phyloP scores from a whole-genome alignment of 495 filamentous ascomycete genomes.

The Xylaria bambusicola region DNA sequence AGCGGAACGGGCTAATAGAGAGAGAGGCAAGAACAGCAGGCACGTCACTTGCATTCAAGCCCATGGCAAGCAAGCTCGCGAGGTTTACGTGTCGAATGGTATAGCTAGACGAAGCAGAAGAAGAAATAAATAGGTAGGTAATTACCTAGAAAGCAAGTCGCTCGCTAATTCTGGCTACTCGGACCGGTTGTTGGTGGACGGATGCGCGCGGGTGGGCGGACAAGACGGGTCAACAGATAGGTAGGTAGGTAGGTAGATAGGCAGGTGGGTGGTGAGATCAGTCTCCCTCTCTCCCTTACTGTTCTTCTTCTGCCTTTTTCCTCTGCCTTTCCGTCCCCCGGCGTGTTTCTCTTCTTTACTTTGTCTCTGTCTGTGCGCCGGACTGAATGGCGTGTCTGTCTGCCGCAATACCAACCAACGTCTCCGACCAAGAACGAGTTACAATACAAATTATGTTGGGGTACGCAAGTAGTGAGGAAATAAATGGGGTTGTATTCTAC shows the following conservation, averaged over 20 bases:
- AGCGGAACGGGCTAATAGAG: background rate
- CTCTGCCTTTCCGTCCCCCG: no score
- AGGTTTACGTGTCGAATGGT: background rate
- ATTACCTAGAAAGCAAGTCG: constrained; percentile 1
- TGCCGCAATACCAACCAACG: no score
- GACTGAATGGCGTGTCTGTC: no score
- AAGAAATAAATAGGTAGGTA: background rate
- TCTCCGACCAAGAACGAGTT: no score
- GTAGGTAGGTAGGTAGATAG: background rate
- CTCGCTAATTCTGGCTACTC: constrained; percentile 23
- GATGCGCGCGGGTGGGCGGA: constrained; percentile 20
- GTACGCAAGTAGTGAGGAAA: no score
- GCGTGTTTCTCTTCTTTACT: background rate
- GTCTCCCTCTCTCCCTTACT: background rate
- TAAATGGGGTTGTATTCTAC: no score
- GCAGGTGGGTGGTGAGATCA: background rate
- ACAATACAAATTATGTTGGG: no score
- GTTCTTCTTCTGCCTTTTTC: background rate
- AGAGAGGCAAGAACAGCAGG: background rate
- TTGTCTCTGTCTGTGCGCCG: background rate
- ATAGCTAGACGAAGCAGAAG: background rate
- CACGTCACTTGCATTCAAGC: background rate
- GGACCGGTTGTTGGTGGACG: constrained; percentile 22
- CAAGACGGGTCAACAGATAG: constrained; percentile 14
- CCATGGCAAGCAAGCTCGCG: background rate